Percentiles rank a stretch among this genome's conserved stretches.
Conservation (phyloP, 495 filamentous ascomycete genomes). For the Cercophora sp. region DNA sequence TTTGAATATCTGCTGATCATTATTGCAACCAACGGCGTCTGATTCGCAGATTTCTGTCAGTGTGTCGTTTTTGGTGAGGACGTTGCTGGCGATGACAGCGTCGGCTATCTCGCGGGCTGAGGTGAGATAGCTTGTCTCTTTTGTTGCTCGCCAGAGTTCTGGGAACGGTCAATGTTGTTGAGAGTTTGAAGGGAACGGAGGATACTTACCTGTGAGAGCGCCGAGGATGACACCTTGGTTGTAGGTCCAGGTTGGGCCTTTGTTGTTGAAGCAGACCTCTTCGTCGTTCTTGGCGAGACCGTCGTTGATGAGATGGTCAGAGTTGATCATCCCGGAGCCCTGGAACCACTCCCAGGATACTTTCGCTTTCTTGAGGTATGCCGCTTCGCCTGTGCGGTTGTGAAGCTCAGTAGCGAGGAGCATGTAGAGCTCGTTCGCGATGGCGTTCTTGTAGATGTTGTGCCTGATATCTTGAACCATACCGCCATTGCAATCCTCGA, state of each 20-base stretch:
- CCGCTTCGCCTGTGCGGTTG: conserved; percentile 51
- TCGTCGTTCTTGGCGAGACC: conserved; percentile 45
- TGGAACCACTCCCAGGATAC: conserved; percentile 64
- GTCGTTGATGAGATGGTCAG: conserved; percentile 60
- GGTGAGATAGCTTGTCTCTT: conserved; percentile 39
- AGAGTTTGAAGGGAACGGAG: neutral
- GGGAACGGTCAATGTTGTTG: neutral
- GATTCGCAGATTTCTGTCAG: conserved; percentile 56
- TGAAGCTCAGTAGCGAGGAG: conserved; percentile 60
- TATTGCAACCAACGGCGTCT: conserved; percentile 45
- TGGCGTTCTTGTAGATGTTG: conserved; percentile 58
- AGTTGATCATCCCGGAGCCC: conserved; percentile 57
- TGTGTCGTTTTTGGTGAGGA: conserved; percentile 39
- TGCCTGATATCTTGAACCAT: conserved; percentile 56
- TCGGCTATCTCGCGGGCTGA: conserved; percentile 56
- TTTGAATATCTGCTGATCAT: conserved; percentile 65
- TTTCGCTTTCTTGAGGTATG: conserved; percentile 51
- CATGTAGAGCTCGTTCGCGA: conserved; percentile 70
- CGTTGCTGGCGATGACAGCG: conserved; percentile 15
- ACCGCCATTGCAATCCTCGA: conserved; percentile 53
- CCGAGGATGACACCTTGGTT: conserved; percentile 74
- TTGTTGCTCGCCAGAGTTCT: conserved; percentile 25
- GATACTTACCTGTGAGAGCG: conserved; percentile 53
- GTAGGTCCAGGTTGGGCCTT: conserved; percentile 60
- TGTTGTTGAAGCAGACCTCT: conserved; percentile 57